Evolutionary conservation across 2,329 filamentous ascomycete genomes (phyloP).

Genomic region (Lachnellula subtilissima): DNA sequence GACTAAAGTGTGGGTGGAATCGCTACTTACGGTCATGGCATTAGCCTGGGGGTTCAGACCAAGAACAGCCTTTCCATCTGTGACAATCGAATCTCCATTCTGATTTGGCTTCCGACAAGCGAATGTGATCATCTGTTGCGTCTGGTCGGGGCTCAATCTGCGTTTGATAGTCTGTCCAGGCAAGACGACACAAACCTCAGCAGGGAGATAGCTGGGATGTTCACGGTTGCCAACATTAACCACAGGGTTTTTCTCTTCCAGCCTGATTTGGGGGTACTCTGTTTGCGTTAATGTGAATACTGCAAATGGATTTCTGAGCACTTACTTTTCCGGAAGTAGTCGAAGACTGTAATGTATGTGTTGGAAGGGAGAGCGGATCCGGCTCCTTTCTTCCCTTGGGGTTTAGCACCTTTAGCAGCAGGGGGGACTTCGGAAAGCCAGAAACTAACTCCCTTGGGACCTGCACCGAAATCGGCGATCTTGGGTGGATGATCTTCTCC

Average conservation of each 20-base stretch:
- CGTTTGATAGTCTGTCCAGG: conserved; percentile 59
- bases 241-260: conserved; percentile 44
- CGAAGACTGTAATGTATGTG: conserved; percentile 49
- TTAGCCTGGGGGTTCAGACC: conserved; percentile 46
- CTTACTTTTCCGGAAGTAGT: conserved; percentile 49
- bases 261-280: conserved; percentile 48
- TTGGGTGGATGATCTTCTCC: conserved; percentile 33
- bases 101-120: conserved; percentile 61
- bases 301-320: not conserved
- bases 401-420: conserved; percentile 20
- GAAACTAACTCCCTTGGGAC: conserved; percentile 50
- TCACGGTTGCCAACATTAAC: conserved; percentile 59
- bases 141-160: conserved; percentile 57
- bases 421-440: conserved; percentile 38
- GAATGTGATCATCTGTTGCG: conserved; percentile 64
- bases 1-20: not conserved
- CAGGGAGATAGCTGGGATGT: conserved; percentile 60
- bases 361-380: conserved; percentile 23
- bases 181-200: conserved; percentile 59
- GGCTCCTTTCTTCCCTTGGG: conserved; percentile 30
- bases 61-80: conserved; percentile 51
- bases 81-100: conserved; percentile 64
- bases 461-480: conserved; percentile 37
- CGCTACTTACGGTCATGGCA: conserved; percentile 29
- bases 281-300: conserved; percentile 4